Base-by-base conservation (phyloP, 768 basidiomycete genomes). In the Lactarius deliciosus region DNA sequence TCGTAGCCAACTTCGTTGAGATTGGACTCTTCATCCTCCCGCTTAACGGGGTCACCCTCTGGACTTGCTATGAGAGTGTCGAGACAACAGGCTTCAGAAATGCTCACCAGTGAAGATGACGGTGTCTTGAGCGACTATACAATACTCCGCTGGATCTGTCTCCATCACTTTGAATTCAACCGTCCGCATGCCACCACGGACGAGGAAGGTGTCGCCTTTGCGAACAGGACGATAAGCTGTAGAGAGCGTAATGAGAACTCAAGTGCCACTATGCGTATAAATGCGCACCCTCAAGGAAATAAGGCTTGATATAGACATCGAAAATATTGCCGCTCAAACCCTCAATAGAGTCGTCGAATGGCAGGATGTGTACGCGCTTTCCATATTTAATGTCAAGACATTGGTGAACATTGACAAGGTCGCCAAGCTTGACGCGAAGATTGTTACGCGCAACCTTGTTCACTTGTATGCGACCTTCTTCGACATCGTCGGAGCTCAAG, bases 381-480 rank as follows among this genome's bases (percentile, higher is more conserved):
- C 97, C 97, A 77, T 99, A 99, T 79, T 98, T 97, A 83, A 98
- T 98, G 74, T 98, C 96, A 66, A 90, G 85, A 76, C 96, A 98
- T 73, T 93, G 87, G 77, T 98, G 96, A 0, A 99, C 95, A 68
- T 92, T 92, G 75, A 94, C 94, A 63, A 98, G 84, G 77, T 99
- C 97, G 53, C 92, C 96, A 53, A 98, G 88, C 81, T 98, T 98
- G 72, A 98, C 94, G 63, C 96, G 92, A 57, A 98, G 80, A 80
- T 99, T 98, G 81, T 98, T 96, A 65, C 97, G 93, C n/a, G 97
- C 97, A 41, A 99, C 97, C 79, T 98, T 98, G 88, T 99, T 99
- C 80, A 99, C 81, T 74, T 97, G 96, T 69, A 99, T 96, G 76
- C 93, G 92, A 65, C 97, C 96, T 78, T 98, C 97, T 73, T 98